phyloP scores from a whole-genome alignment of 768 basidiomycete genomes.

The Boletus bicolor region DNA sequence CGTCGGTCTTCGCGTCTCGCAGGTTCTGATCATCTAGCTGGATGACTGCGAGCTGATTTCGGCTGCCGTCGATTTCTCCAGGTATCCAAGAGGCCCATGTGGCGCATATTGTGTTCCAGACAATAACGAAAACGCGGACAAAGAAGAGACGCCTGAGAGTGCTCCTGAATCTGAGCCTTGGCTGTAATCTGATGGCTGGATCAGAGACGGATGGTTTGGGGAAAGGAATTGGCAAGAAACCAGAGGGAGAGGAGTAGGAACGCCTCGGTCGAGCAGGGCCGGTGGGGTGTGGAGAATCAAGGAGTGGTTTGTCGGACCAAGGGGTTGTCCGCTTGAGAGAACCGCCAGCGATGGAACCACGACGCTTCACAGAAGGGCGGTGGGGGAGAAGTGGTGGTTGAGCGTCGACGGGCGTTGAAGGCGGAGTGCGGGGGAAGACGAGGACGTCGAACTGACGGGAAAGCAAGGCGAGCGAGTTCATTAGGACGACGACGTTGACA shows the following conservation, averaged over 20 bases:
- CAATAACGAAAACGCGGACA: slow-evolving; percentile 62
- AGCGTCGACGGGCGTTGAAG: slow-evolving; percentile 50
- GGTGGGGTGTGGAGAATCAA: slow-evolving; percentile 24
- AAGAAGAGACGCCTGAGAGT: slow-evolving; percentile 62
- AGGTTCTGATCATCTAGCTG: slow-evolving; percentile 8
- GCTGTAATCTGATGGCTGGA: slow-evolving; percentile 35
- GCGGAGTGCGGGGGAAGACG: slow-evolving; percentile 56
- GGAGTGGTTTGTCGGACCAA: slow-evolving; percentile 55
- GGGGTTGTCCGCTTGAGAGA: slow-evolving; percentile 49
- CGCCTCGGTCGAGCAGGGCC: slow-evolving; percentile 44
- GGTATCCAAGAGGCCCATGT: slow-evolving; percentile 51
- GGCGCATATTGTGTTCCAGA: slow-evolving; percentile 67
- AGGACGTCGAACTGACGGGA: slow-evolving; percentile 81
- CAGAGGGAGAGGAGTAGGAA: slow-evolving; percentile 63
- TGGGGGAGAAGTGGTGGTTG: slow-evolving; percentile 30
- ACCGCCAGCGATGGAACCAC: slow-evolving; percentile 25
- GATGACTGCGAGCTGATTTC: slow-evolving; percentile 3
- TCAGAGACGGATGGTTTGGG: slow-evolving; percentile 31
- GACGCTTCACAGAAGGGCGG: slow-evolving; percentile 22
- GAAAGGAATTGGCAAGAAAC: slow-evolving; percentile 40
- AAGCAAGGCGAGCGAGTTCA: slow-evolving; percentile 82
- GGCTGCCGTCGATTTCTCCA: slow-evolving; percentile 21
- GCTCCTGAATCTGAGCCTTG: slow-evolving; percentile 36
- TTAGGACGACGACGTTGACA: slow-evolving; percentile 25
- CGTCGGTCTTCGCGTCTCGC: slow-evolving; percentile 8